These are phyloP conservation scores for Madurella mycetomatis DNA, from an alignment of 2,329 filamentous ascomycete species.

Conservation along the genomic window DNA sequence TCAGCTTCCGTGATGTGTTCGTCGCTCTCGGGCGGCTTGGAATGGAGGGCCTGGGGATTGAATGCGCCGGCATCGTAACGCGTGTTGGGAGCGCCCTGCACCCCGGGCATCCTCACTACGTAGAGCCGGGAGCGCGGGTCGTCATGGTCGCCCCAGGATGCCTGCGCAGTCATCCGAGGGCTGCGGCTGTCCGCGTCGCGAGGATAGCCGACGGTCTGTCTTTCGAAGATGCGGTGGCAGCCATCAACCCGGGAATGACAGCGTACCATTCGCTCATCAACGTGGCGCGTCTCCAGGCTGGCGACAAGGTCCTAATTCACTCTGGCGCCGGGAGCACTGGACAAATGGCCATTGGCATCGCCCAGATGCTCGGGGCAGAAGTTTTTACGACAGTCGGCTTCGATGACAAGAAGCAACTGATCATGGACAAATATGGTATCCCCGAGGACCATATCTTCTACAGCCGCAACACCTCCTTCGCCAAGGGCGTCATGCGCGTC, in stretches of 20 bases:
- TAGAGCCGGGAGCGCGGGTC: background rate
- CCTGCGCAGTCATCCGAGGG: background rate
- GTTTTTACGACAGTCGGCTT: background rate
- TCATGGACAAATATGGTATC: background rate
- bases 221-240: background rate
- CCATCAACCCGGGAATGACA: background rate
- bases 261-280: background rate
- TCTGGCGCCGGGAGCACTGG: background rate
- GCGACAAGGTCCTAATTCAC: background rate
- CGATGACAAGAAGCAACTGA: background rate
- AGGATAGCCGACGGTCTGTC: background rate
- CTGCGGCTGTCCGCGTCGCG: background rate
- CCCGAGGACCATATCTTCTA: background rate
- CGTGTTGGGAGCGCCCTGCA: background rate
- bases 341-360: background rate
- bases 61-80: background rate
- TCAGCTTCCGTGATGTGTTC: background rate
- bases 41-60: background rate
- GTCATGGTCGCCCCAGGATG: background rate
- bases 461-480: background rate
- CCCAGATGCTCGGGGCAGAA: background rate
- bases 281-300: background rate
- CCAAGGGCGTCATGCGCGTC: background rate
- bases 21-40: background rate
- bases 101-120: background rate